Percentiles rank a stretch among this genome's conserved stretches.
These are phyloP conservation scores for Blastobotrys capitulatus DNA, from an alignment of 1,139 yeast species.

Conservation along the genomic window DNA sequence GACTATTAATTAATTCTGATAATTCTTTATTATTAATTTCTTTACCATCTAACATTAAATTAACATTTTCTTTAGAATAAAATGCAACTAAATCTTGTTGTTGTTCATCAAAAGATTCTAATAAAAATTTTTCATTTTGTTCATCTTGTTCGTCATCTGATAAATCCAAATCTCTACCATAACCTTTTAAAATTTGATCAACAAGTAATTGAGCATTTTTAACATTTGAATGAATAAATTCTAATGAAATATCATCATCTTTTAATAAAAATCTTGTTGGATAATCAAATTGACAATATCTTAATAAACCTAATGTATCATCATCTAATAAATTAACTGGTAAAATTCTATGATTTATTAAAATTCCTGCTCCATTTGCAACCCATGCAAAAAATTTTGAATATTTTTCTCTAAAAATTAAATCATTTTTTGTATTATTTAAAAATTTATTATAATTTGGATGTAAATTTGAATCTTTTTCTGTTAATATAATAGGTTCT, in stretches of 20 bases:
- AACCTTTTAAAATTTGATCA: not conserved
- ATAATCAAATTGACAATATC: constrained; percentile 14
- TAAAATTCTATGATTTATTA: constrained; percentile 26
- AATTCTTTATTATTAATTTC: constrained; percentile 15
- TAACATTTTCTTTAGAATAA: constrained; percentile 20
- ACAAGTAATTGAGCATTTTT: not conserved
- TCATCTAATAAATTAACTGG: constrained; percentile 18
- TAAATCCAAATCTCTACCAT: not conserved
- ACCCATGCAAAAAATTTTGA: constrained; percentile 28
- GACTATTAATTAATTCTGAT: constrained; percentile 24
- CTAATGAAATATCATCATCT: not conserved
- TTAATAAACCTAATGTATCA: constrained; percentile 13
- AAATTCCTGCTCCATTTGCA: constrained; percentile 27
- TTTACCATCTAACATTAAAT: constrained; percentile 16
- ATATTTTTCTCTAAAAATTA: constrained; percentile 10
- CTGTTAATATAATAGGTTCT: constrained; percentile 27
- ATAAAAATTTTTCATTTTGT: not conserved
- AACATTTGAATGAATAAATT: not conserved
- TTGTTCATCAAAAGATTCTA: constrained; percentile 16
- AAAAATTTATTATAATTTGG: constrained; percentile 18
- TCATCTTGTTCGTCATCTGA: not conserved
- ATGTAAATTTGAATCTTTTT: constrained; percentile 20
- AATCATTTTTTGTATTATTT: constrained; percentile 3
- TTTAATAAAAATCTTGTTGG: constrained; percentile 14
- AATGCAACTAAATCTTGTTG: constrained; percentile 23